Percentiles rank a stretch among this genome's conserved stretches.
These are phyloP conservation scores for Ogataea hybrid DNA, from an alignment of 1,139 yeast species.

Conservation along the genomic window DNA sequence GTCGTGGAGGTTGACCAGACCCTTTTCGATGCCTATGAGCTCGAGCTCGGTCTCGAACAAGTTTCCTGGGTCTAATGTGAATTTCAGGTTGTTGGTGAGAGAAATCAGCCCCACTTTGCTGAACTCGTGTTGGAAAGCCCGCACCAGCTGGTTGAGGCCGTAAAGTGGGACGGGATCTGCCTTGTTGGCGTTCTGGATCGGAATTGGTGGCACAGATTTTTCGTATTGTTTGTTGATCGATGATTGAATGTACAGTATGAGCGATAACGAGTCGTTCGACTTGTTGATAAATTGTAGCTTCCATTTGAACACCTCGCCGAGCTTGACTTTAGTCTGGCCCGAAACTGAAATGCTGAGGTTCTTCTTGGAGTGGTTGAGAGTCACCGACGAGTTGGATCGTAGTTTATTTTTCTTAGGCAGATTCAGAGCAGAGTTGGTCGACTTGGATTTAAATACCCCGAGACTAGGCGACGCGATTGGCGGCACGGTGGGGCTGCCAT, in stretches of 20 bases:
- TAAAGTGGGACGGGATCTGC: slow-evolving; percentile 30
- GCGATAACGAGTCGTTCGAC: slow-evolving; percentile 43
- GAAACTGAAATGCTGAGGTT: slow-evolving; percentile 60
- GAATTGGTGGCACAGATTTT: slow-evolving; percentile 36
- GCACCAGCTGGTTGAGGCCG: slow-evolving; percentile 25
- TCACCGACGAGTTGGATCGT: slow-evolving; percentile 40
- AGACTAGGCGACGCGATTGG: slow-evolving; percentile 19
- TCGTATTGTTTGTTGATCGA: slow-evolving; percentile 33
- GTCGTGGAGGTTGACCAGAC: slow-evolving; percentile 65
- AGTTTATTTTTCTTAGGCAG: slow-evolving; percentile 23
- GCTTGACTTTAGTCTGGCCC: slow-evolving; percentile 57
- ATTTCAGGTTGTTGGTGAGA: slow-evolving; percentile 60
- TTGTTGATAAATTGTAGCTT: slow-evolving; percentile 66
- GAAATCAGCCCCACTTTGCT: slow-evolving; percentile 50
- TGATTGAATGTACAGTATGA: slow-evolving; percentile 35
- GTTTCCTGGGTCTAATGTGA: slow-evolving; percentile 55
- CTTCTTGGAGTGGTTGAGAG: slow-evolving; percentile 30
- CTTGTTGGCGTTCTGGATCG: slow-evolving; percentile 23
- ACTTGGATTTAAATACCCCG: slow-evolving; percentile 17
- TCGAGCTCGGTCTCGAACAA: slow-evolving; percentile 64
- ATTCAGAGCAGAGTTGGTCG: slow-evolving; percentile 17
- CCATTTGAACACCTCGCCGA: slow-evolving; percentile 66
- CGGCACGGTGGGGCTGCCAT: slow-evolving; percentile 41
- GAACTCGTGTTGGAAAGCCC: slow-evolving; percentile 29
- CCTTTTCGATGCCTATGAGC: slow-evolving; percentile 61